Base-by-base conservation (phyloP, 2,329 filamentous ascomycete genomes). In the Fusarium siculi region DNA sequence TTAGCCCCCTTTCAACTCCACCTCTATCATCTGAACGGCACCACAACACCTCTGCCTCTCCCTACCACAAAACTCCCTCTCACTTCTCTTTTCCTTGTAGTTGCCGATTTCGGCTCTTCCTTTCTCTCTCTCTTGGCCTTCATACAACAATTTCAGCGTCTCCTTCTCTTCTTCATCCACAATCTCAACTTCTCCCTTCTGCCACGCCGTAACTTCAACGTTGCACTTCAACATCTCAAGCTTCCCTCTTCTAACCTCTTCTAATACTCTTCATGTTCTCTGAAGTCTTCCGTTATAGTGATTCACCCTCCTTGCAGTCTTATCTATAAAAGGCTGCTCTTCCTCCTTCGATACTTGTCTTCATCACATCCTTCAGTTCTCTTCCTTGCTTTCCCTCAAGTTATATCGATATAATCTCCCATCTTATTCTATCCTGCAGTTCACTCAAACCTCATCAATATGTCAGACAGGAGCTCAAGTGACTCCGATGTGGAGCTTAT, bases 381-480 rank as follows among this genome's bases (percentile, higher is more conserved):
- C 14, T 40, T 32, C 3, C 12, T 53, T 19, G 4, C 19, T 9
- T 32, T 21, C 2, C 16, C 11, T 30, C 18, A 28, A 30, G 14
- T 23, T 21, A 37, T 16, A 37, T 47, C 9, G 6, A 55, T 28
- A 23, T 6, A 12, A n/a, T 6, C 16, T 49, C 30, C 7, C 15
- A 44, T 30, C 12, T 32, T 59, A 16, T 34, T 9, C n/a, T 28
- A 4, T n/a, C 25, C 30, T 28, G 12, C 21, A 21, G 15, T 42
- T 7, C 10, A 44, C 21, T 16, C 10, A 30, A 30, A 30, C 39
- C 7, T 28, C 14, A 52, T 46, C 30, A 57, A 28, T 2, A 74
- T 74, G 72, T 55, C 72, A 36, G 57, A 70, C n/a, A n/a, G 16
- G 12, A 64, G 40, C 32, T 15, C 47, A 2, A 49, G 40, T 7